Conservation (phyloP, 495 filamentous ascomycete genomes). For the Chaetomium tenue region DNA sequence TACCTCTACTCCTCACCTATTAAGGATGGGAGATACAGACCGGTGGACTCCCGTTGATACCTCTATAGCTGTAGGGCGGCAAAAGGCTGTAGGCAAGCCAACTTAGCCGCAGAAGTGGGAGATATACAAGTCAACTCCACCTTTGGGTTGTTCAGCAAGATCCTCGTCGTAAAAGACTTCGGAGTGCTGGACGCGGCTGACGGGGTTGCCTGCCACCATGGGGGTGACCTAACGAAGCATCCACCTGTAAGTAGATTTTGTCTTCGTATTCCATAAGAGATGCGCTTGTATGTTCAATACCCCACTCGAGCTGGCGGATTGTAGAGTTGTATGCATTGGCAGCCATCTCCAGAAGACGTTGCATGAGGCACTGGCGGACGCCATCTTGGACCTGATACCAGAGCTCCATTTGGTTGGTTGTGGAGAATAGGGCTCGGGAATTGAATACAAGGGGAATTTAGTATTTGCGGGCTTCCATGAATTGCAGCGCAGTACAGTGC, state of each 20-base stretch:
- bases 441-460: no score
- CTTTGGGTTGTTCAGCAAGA: slow-evolving; percentile 11
- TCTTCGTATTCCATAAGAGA: slow-evolving; percentile 13
- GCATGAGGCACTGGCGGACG: no score
- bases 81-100: slow-evolving; percentile 19
- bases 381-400: slow-evolving; percentile 15
- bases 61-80: slow-evolving; percentile 21
- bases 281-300: neutral
- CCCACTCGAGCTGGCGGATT: neutral
- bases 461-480: no score
- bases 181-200: slow-evolving; percentile 5
- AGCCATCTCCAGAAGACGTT: slow-evolving; percentile 4
- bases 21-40: no score
- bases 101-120: slow-evolving; percentile 20
- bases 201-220: neutral
- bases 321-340: neutral
- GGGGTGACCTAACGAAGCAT: slow-evolving; percentile 12
- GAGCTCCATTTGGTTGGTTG: neutral
- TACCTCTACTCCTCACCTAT: no score
- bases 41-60: slow-evolving; percentile 8
- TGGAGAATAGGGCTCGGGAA: no score
- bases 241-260: slow-evolving; percentile 15
- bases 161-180: slow-evolving; percentile 12
- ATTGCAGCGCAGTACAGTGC: no score
- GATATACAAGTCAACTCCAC: slow-evolving; percentile 18